phyloP scores from a whole-genome alignment of 345 rosid species.

The Citrus unshiu region DNA sequence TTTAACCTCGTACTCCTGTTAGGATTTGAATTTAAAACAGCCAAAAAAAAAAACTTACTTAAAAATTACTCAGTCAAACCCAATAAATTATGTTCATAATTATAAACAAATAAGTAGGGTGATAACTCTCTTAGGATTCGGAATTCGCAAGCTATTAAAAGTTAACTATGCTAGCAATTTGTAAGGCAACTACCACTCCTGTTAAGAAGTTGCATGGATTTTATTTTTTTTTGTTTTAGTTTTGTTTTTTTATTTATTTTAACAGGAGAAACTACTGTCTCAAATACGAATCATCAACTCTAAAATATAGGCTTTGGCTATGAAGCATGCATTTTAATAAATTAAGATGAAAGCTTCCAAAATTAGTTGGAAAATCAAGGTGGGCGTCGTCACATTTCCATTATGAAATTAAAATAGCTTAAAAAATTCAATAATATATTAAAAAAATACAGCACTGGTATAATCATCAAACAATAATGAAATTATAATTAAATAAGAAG shows the following conservation, averaged over 20 bases:
- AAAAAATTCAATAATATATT: no score
- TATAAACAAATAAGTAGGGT: no score
- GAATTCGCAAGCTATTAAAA: no score
- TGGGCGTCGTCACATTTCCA: neutral
- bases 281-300: neutral
- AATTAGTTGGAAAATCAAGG: conserved; percentile 2
- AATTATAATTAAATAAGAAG: neutral
- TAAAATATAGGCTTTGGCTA: neutral
- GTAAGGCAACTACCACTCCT: neutral
- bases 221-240: no score
- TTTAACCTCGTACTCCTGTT: no score
- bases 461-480: neutral
- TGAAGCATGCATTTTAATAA: neutral
- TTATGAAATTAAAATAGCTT: neutral
- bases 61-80: no score
- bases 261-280: neutral
- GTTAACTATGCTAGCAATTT: no score
- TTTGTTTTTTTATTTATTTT: neutral
- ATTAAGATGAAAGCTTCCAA: neutral
- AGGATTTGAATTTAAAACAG: no score
- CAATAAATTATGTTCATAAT: no score
- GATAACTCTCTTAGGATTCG: no score
- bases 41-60: no score
- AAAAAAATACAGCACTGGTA: no score
- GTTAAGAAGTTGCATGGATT: neutral